Base-by-base conservation (phyloP, 108 stramenopile genomes). In the Poteriospumella lacustris region DNA sequence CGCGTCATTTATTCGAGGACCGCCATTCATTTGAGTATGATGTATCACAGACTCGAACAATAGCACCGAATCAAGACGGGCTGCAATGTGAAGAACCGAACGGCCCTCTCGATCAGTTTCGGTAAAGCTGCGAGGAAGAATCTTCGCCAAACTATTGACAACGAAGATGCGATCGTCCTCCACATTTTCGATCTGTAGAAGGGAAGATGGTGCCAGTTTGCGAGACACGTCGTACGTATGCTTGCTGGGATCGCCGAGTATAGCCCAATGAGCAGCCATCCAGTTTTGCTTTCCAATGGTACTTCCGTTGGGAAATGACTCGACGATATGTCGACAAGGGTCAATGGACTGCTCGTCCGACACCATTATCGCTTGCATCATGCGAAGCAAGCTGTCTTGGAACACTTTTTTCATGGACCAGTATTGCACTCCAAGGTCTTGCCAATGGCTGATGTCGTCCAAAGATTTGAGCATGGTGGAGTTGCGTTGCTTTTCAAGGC, bases 91-190 rank as follows among this genome's bases (percentile, higher is more conserved):
- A 31, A 64, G 29, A 64, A 64, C 31, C 3, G 60, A 34, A 31
- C 60, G 15, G 5, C 60, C 60, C 36, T 64, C 60, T 12, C 5
- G 15, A 64, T 64, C 60, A 64, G 36, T 34, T 64, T 64, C 60
- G 31, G 15, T 9, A 19, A 31, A 5, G 9, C 9, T 31, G 60
- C 3, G 5, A 33, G 60, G 31, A 3, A 34, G 31, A 64, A 19
- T 12, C 28, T 3, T 5, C 31, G 24, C 60, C 31, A 64, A 24
- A 64, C 36, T 5, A 24, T 31, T 3, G 3, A 64, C 9, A 5
- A 33, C 9, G 9, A 5, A 33, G 33, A 64, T 12, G 9, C 60
- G 15, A 19, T 56, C 19, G 24, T 15, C 24, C 24, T 56, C 52
- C 15, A 24, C 15, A 19, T 56, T 24, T 64, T 64, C 60, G 19